Evolutionary conservation across 495 filamentous ascomycete genomes (phyloP).

Genomic region (Aspergillus nanangensis): DNA sequence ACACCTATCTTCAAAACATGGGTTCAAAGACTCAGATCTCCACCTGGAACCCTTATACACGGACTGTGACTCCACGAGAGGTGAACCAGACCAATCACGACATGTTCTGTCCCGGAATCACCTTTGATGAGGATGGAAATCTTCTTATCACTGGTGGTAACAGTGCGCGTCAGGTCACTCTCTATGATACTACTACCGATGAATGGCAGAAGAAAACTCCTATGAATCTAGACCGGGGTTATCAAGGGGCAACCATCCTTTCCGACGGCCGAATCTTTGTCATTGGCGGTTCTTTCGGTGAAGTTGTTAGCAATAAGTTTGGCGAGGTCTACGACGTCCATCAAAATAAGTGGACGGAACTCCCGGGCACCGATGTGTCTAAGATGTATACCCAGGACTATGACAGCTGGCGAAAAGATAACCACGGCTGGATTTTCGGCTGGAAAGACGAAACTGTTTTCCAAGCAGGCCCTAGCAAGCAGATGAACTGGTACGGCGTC

Average conservation of each 20-base stretch:
- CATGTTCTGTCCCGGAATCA: constrained; percentile 63
- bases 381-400: constrained; percentile 52
- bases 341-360: constrained; percentile 30
- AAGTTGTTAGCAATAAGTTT: constrained; percentile 37
- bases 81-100: constrained; percentile 48
- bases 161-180: constrained; percentile 37
- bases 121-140: constrained; percentile 44
- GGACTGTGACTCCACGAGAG: constrained; percentile 28
- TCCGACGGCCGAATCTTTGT: constrained; percentile 54
- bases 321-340: constrained; percentile 50
- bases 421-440: constrained; percentile 58
- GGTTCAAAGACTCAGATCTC: constrained; percentile 41
- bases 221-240: constrained; percentile 52
- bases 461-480: constrained; percentile 52
- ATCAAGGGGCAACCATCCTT: constrained; percentile 48
- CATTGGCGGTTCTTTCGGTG: constrained; percentile 57
- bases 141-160: constrained; percentile 51
- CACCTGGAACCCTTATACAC: constrained; percentile 30
- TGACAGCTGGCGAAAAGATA: constrained; percentile 42
- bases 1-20: constrained; percentile 27
- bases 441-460: constrained; percentile 53
- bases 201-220: constrained; percentile 26
- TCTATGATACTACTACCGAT: constrained; percentile 29
- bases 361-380: constrained; percentile 31
- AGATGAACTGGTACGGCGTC: constrained; percentile 57